Evolutionary conservation across 495 filamentous ascomycete genomes (phyloP), one percentile per base, ranked within the genome.

Genomic region (Thozetella sp.): DNA sequence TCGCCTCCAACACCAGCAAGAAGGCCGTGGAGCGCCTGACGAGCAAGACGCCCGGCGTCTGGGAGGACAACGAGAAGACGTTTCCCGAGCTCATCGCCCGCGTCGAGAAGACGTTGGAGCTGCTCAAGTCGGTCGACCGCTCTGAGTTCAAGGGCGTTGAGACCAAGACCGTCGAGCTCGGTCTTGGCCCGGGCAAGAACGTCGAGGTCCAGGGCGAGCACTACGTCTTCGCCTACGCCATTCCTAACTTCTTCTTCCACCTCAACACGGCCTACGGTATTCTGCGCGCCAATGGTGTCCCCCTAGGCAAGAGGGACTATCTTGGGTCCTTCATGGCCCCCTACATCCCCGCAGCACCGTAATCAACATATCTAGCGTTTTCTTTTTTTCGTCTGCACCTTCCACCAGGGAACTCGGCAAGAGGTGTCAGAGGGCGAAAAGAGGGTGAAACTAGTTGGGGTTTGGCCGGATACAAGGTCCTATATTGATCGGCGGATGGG

Each of bases 171-270:
- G 54, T 79, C 26, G 57, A 63, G 55, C 58, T 76, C n/a, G 62
- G 63, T 22, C 22, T 76, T 6, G 65, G 66, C n/a, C 25, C 45
- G 22, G 43, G 27, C 20, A 51, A 37, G 24, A 58, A 57, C 19
- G 0, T 67, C 26, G 53, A 70, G 11, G 64, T 61, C 19, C n/a
- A 40, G 30, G 55, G 15, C 61, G 17, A 17, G 57, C 10, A 23
- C 26, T 53, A 82, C 64, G 57, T 79, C 22, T 30, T 59, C 20
- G 63, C 67, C 2, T 83, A 72, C 59, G 68, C 71, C 10, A 1
- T 81, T 22, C 81, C 84, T 40, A 83, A 86, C 58, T 70, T 86
- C 59, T 81, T 70, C 62, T 89, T 90, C 68, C 87, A 89, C 70
- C 27, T 83, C 27, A 70, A 63, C 1, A 85, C 75, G 10, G 71